Base-by-base conservation (phyloP, 176 grass and related monocot genomes). In the Triticum turgidum region DNA sequence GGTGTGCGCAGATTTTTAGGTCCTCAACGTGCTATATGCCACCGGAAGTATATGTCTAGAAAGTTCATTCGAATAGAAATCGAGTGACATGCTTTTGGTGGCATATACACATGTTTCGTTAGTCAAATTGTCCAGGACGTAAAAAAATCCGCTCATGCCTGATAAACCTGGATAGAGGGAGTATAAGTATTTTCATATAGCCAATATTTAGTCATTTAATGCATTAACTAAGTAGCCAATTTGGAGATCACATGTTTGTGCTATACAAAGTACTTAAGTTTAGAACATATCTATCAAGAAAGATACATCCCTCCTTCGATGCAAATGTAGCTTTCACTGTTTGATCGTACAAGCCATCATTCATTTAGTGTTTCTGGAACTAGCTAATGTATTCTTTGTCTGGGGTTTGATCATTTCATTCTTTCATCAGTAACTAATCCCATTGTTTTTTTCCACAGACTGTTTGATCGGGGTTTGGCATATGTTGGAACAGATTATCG, bases 401-500 rank as follows among this genome's bases (percentile, higher is more conserved):
- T 32, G 2, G 44, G 64, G 11, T 10, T 77, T 24, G 18, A 32
- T 64, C 42, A 5, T 67, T 73, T 65, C 30, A 9, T 72, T 87
- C 76, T 58, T 66, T 3, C 21, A 67, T 68, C 12, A 32, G 1
- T 61, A 49, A 69, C 21, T 84, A 45, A 18, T n/a, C 51, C 71
- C 33, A 39, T 24, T 29, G 64, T 30, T 67, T 90, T 83, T 82
- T 68, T 29, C 77, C 69, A 22, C 90, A 99, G 97, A 88, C 67
- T 99, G 78, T 99, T 99, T 88, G 97, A 99, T 71, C 83, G 92
- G 58, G 97, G 97, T 73, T 84, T 99, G 87, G 94, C 94, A 77
- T 99, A 99, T 67, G 97, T 99, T 87, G 97, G 97, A 81, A 93
- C 97, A 74, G 97, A 99, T 90, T 99, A 91, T 75, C 88, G 88